phyloP scores from a whole-genome alignment of 805 yeast genomes.

The Wickerhamomyces pijperi region DNA sequence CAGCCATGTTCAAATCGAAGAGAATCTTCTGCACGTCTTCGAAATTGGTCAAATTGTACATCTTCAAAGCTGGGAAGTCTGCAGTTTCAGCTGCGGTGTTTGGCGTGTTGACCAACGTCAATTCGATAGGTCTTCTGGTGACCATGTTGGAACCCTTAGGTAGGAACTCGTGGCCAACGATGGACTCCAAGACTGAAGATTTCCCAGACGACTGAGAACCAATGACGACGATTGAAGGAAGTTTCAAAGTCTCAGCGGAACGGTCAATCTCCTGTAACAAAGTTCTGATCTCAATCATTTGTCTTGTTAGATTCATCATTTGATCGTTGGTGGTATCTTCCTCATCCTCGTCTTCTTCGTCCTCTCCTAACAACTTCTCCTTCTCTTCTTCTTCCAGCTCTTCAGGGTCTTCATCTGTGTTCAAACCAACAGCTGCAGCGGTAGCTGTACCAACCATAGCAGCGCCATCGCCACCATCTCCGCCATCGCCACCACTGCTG shows the following conservation, averaged over 20 bases:
- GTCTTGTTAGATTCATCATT: conserved; percentile 81
- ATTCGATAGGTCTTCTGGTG: conserved; percentile 92
- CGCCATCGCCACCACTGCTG: conserved; percentile 13
- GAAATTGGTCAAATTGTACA: conserved; percentile 79
- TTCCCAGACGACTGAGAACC: conserved; percentile 98
- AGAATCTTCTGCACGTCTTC: conserved; percentile 80
- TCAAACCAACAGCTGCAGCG: conserved; percentile 48
- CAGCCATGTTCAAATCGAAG: conserved; percentile 84
- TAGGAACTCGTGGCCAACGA: conserved; percentile 94
- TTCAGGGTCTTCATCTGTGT: conserved; percentile 31
- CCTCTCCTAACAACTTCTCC: conserved; percentile 16
- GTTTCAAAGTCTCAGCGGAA: conserved; percentile 57
- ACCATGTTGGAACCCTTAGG: conserved; percentile 99
- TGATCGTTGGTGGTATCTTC: conserved; percentile 60
- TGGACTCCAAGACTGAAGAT: conserved; percentile 88
- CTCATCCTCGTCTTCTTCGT: conserved; percentile 41
- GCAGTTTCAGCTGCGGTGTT: conserved; percentile 72
- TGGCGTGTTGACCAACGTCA: conserved; percentile 86
- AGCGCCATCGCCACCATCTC: conserved; percentile 6
- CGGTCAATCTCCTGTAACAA: conserved; percentile 68
- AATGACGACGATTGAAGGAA: conserved; percentile 92
- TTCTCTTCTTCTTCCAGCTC: conserved; percentile 32
- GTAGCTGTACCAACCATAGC: conserved; percentile 30
- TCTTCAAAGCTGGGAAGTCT: conserved; percentile 83
- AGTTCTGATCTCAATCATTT: conserved; percentile 91